Base-by-base conservation (phyloP, 495 filamentous ascomycete genomes). In the Aspergillus kassunensis region DNA sequence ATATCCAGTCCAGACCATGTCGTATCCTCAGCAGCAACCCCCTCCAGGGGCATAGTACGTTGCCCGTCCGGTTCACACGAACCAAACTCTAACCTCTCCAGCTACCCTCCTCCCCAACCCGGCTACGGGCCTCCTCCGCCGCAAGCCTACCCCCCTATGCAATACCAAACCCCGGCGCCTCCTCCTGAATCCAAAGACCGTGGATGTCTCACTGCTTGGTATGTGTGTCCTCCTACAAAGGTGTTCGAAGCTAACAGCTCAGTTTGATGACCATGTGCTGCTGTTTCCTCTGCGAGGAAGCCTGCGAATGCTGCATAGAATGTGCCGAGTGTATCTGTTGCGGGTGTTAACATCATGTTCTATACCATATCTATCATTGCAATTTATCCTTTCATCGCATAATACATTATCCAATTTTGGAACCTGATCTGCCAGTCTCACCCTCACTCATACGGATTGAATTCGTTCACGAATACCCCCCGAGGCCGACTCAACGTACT, bases 241-340 rank as follows among this genome's bases (percentile, higher is more conserved):
- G 31, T 2, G 9, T 27, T 9, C 24, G 6, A 30, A 19, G 20
- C 56, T 51, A 29, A 57, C 37, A 2, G 3, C 2, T 4, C 20
- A 60, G 59, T 54, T 42, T 62, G 19, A 56, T 59, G 53, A 57
- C 60, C 15, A 40, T 61, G 52, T 62, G 60, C 60, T 62, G 60
- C 30, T 62, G 60, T 33, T 62, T 62, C 47, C 54, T 62, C 10
- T 62, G 60, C 43, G 60, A 62, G 36, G 60, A 62, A 20, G 48
- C 56, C 2, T 62, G 60, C 51, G 56, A 59, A 40, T 59, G 60
- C 49, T 62, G 60, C 49, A 21, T 59, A 12, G 60, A 59, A 31
- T 53, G 40, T 39, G 40, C 30, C 12, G 53, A 57, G 39, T 59
- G 56, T 34, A 30, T 54, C 12, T 57, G 60, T 50, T 59, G 54